Conservation (phyloP, 192 early-diverging fungal genomes). For the Backusella luteola region DNA sequence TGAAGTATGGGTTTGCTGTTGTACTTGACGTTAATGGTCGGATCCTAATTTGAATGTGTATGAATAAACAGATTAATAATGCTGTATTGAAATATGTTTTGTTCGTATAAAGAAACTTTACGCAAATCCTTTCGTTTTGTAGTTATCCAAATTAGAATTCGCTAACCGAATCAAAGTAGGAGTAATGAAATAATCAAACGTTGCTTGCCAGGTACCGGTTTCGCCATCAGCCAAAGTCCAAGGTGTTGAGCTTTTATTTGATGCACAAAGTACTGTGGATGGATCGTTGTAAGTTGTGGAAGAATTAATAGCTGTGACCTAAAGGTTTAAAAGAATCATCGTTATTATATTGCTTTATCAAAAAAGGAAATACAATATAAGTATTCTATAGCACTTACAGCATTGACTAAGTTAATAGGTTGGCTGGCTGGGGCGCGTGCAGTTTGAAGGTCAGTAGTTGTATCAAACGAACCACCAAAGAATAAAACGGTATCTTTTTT, state of each 20-base stretch:
- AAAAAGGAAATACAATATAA: not conserved
- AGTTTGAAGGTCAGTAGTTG: constrained; percentile 59
- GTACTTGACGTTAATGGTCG: not conserved
- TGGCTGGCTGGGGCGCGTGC: constrained; percentile 43
- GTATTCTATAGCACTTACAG: constrained; percentile 6
- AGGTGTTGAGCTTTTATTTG: not conserved
- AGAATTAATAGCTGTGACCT: not conserved
- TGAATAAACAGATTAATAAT: not conserved
- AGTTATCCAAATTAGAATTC: not conserved
- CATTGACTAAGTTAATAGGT: constrained; percentile 45
- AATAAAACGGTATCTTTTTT: constrained; percentile 46
- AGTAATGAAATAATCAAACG: not conserved
- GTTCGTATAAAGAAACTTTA: not conserved
- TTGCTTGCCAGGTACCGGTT: constrained; percentile 4
- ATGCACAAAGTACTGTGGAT: not conserved
- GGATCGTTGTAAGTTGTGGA: not conserved
- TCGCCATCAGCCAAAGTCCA: not conserved
- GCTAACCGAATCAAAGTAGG: constrained; percentile 12
- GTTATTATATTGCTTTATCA: not conserved
- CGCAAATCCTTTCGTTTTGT: not conserved
- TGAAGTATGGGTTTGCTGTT: constrained; percentile 8
- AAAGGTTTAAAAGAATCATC: not conserved
- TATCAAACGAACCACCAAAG: constrained; percentile 67
- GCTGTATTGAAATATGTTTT: not conserved
- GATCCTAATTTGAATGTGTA: not conserved